phyloP scores from a whole-genome alignment of 176 grass and related monocot species.

The Carex parvula region DNA sequence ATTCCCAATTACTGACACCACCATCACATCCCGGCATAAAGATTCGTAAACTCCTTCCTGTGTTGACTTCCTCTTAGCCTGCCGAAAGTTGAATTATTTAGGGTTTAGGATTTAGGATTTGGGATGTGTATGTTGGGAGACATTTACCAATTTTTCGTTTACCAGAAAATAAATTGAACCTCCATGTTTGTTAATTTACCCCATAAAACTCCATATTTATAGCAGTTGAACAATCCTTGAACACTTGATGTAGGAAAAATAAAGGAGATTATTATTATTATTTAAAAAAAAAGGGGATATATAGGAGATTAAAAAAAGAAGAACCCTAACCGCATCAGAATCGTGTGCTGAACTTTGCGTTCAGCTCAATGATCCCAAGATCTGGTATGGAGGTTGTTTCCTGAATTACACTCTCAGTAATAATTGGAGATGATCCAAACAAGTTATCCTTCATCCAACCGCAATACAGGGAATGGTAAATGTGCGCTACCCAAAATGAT shows the following conservation, averaged over 20 bases:
- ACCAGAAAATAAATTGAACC: neutral
- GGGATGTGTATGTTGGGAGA: no score
- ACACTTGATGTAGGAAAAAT: neutral
- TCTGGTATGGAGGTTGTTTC: conserved; percentile 19
- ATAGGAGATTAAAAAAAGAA: neutral
- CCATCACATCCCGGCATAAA: conserved; percentile 42
- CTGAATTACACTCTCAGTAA: conserved; percentile 18
- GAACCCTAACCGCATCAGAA: neutral
- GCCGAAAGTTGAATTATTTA: neutral
- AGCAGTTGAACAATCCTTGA: neutral
- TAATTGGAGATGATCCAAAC: conserved; percentile 27
- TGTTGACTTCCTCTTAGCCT: conserved; percentile 34
- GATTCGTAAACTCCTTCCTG: conserved; percentile 53
- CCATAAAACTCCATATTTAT: neutral
- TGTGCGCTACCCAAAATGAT: conserved; percentile 52
- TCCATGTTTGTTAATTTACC: no score
- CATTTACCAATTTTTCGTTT: neutral
- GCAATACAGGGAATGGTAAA: conserved; percentile 41
- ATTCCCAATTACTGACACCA: conserved; percentile 54
- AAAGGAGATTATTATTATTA: neutral
- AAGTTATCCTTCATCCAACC: conserved; percentile 54
- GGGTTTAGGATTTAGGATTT: no score
- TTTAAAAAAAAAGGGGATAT: neutral
- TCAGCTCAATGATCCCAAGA: conserved; percentile 30
- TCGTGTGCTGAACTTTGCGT: neutral